Percentiles rank a stretch among this genome's conserved stretches.
Conservation (phyloP, 495 filamentous ascomycete genomes). For the Rhypophila decipiens region DNA sequence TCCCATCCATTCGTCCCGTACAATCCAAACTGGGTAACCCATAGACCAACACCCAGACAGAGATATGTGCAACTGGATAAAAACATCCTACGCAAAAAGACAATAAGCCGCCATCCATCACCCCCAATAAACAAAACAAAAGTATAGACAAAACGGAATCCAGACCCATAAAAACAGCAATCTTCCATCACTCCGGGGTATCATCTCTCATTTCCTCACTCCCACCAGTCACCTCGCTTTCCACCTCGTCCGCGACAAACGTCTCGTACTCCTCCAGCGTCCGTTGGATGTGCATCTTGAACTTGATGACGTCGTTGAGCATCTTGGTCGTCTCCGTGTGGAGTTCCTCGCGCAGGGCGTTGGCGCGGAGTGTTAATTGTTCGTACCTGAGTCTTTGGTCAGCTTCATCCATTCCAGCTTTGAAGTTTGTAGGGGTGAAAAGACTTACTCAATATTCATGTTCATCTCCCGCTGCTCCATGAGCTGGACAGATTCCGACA, state of each 20-base stretch:
- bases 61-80: too few species aligned
- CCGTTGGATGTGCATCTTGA: conserved; percentile 95
- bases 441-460: conserved; percentile 80
- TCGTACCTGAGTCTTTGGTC: conserved; percentile 58
- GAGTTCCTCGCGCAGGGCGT: conserved; percentile 81
- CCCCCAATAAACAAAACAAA: too few species aligned
- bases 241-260: conserved; percentile 85
- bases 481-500: conserved; percentile 83
- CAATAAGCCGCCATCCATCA: too few species aligned
- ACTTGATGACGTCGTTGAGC: conserved; percentile 94
- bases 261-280: conserved; percentile 86
- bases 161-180: too few species aligned
- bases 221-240: conserved; percentile 61
- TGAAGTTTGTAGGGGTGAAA: not conserved
- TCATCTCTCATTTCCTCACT: conserved; percentile 34
- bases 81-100: too few species aligned
- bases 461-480: conserved; percentile 97
- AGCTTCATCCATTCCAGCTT: conserved; percentile 8
- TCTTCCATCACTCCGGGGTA: too few species aligned
- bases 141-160: too few species aligned
- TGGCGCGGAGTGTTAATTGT: conserved; percentile 76
- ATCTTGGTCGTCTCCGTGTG: conserved; percentile 95
- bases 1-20: too few species aligned
- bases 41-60: too few species aligned
- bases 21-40: too few species aligned